Evolutionary conservation across 176 grass and related monocot genomes (phyloP), one percentile per base, ranked within the genome.

Genomic region (Sorghum bicolor): DNA sequence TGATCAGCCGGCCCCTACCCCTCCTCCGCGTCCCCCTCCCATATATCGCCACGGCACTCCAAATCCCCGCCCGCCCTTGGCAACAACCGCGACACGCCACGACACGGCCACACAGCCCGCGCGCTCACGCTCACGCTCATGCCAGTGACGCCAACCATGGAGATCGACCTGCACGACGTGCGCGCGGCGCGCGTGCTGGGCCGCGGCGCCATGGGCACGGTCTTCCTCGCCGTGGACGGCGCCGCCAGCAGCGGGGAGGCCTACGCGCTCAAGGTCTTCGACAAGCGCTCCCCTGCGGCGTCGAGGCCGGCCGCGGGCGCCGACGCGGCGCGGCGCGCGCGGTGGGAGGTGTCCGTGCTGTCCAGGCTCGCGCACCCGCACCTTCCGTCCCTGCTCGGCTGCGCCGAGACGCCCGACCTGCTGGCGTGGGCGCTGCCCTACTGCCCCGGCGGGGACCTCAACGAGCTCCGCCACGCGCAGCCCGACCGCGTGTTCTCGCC

Each of bases 221-320:
- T 99, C 17, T 96, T 99, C 88, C 94, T 99, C 53, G 93, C 94
- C 60, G 52, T 25, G 4, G 84, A 80, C 58, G 30, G 20, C 48
- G 62, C 6, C 17, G 70, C n/a, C n/a, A n/a, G n/a, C n/a, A n/a
- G 44, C 22, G 20, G 55, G n/a, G 65, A 57, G 22, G 8, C 22
- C 3, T 98, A 95, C 81, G 97, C 97, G 55, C 92, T 99, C 70
- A 99, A 99, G 89, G 97, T 99, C 14, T 90, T 99, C 50, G 93
- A 99, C 80, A 99, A 99, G 76, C 83, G 83, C 31, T 80, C 87
- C 29, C 32, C 75, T 16, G 48, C 93, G 29, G 29, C 19, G 17
- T 6, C 47, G 4, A 64, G 17, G 71, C 1, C 44, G 77, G 1
- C 4, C 3, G 62, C 2, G 6, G 44, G 61, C 5, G 11, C 22